Percentiles rank a stretch among this genome's conserved stretches.
Conservation (phyloP, 257 asterid species). For the Lycium barbarum region DNA sequence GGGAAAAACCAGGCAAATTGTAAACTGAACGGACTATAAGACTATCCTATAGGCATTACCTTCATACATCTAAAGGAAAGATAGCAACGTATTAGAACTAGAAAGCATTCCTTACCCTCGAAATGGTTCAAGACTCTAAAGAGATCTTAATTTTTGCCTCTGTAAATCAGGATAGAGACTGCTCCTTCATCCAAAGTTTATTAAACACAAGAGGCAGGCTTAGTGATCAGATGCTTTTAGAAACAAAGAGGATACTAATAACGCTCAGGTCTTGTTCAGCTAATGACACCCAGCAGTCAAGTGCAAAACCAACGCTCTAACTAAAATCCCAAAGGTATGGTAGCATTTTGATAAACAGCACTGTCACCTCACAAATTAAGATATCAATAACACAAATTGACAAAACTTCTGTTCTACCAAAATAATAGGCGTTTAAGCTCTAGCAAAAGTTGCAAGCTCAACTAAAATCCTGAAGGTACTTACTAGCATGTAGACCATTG, state of each 20-base stretch:
- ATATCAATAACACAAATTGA: neutral
- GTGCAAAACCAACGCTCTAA: neutral
- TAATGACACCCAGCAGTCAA: too few relatives aligned
- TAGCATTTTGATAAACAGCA: neutral
- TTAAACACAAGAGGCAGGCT: neutral
- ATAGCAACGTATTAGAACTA: neutral
- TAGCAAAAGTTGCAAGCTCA: neutral
- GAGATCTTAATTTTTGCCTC: neutral
- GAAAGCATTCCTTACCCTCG: conserved; percentile 8
- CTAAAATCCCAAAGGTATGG: neutral
- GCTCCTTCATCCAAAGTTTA: neutral
- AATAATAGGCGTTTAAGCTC: neutral
- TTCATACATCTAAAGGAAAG: too few relatives aligned
- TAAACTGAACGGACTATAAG: too few relatives aligned
- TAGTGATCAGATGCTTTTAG: neutral
- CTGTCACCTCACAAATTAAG: neutral
- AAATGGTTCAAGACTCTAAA: neutral
- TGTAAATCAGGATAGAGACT: neutral
- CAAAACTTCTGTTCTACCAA: neutral
- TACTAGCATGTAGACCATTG: neutral
- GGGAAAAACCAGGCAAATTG: too few relatives aligned
- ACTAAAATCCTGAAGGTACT: neutral
- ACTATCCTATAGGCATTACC: too few relatives aligned
- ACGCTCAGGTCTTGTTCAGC: too few relatives aligned
- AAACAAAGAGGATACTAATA: neutral